Conservation (phyloP, 2,329 filamentous ascomycete species). For the Cadophora sp. region DNA sequence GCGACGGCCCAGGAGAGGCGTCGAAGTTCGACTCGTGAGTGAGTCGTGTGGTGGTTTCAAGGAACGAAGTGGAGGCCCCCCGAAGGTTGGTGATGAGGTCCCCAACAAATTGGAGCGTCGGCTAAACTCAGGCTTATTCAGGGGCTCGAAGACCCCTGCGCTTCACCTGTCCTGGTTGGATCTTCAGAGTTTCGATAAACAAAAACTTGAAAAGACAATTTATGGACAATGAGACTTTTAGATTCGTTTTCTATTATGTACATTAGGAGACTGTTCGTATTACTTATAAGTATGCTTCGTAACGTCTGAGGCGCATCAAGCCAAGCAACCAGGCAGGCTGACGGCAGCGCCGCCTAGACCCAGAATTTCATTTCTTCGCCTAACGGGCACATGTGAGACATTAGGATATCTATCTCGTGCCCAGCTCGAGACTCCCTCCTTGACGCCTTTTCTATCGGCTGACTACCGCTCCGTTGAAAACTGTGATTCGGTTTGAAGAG, state of each 20-base stretch:
- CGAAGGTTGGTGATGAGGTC: neutral
- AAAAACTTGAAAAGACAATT: neutral
- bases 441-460: slow-evolving; percentile 19
- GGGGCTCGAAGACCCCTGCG: neutral
- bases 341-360: neutral
- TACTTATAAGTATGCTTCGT: slow-evolving; percentile 11
- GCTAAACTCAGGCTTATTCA: slow-evolving; percentile 4
- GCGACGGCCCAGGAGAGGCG: neutral
- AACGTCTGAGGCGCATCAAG: slow-evolving; percentile 9
- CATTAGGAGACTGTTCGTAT: slow-evolving; percentile 5
- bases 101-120: slow-evolving; percentile 8
- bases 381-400: slow-evolving; percentile 15
- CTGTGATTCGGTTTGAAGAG: slow-evolving; percentile 36
- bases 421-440: slow-evolving; percentile 7
- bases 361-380: neutral
- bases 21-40: slow-evolving; percentile 3
- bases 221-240: neutral
- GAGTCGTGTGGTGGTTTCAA: slow-evolving; percentile 14
- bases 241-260: neutral
- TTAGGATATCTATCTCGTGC: neutral
- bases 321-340: slow-evolving; percentile 13
- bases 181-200: neutral
- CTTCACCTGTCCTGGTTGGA: neutral
- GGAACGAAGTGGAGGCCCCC: neutral
- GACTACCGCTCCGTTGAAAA: slow-evolving; percentile 37